Percentiles rank a stretch among this genome's conserved stretches.
Evolutionary conservation across 2,329 filamentous ascomycete species (phyloP).

Genomic region (Colletotrichum camelliae): DNA sequence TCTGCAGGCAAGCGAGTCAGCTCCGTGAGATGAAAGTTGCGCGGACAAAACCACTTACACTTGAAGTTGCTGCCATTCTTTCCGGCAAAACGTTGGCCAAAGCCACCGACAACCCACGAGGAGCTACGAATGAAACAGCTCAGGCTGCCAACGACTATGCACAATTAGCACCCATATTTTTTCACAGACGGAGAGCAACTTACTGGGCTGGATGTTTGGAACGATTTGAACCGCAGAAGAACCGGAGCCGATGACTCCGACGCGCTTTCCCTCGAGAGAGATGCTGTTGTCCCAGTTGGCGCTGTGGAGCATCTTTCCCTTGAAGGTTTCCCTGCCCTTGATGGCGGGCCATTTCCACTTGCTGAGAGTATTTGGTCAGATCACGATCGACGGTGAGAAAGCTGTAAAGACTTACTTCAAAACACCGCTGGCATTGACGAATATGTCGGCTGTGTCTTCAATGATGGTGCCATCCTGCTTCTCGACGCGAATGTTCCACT

Average conservation of each 20-base stretch:
- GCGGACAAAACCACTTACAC: conserved; percentile 30
- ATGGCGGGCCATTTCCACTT: conserved; percentile 35
- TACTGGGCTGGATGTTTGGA: conserved; percentile 28
- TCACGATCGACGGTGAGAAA: not conserved
- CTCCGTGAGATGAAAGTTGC: not conserved
- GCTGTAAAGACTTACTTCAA: conserved; percentile 38
- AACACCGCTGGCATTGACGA: conserved; percentile 45
- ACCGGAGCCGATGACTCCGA: conserved; percentile 33
- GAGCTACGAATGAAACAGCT: conserved; percentile 39
- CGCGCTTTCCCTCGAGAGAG: conserved; percentile 28
- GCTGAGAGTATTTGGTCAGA: conserved; percentile 6
- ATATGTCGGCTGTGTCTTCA: conserved; percentile 24
- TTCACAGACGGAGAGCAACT: not conserved
- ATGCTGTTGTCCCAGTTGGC: conserved; percentile 33
- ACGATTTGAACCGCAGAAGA: conserved; percentile 38
- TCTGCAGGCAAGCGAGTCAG: not conserved
- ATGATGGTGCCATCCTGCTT: conserved; percentile 7
- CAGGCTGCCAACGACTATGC: conserved; percentile 2
- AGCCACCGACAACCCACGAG: conserved; percentile 53
- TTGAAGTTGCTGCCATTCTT: conserved; percentile 51
- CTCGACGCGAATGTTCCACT: conserved; percentile 23
- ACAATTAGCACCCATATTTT: not conserved
- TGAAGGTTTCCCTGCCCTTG: conserved; percentile 30
- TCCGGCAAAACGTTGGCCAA: conserved; percentile 50
- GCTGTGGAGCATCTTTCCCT: conserved; percentile 33